phyloP scores from a whole-genome alignment of 192 early-diverging fungal genomes.

The Cladochytrium replicatum region DNA sequence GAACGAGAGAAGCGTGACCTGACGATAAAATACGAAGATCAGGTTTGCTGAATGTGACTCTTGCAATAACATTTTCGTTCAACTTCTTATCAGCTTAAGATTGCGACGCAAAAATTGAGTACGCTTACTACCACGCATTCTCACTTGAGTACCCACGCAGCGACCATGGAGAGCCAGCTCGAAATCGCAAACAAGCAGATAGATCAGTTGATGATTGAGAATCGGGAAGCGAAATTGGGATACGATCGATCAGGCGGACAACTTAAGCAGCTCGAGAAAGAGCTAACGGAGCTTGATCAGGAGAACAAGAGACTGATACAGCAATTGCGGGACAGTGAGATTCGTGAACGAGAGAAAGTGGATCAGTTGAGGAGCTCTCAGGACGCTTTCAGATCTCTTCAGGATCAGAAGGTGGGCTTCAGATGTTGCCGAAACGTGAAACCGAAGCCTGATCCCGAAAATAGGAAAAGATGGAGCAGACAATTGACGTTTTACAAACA shows the following conservation, averaged over 20 bases:
- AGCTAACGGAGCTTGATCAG: constrained; percentile 15
- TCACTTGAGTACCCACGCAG: constrained; percentile 16
- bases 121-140: constrained; percentile 21
- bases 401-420: constrained; percentile 17
- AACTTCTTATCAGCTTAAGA: constrained; percentile 1
- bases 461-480: constrained; percentile 21
- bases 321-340: constrained; percentile 6
- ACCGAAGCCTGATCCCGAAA: no score
- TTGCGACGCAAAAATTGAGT: constrained; percentile 16
- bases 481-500: constrained; percentile 15
- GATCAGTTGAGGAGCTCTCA: constrained; percentile 1
- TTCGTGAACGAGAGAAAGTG: neutral
- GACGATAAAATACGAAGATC: constrained; percentile 17
- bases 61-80: neutral
- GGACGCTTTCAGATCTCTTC: constrained; percentile 7
- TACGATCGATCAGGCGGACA: constrained; percentile 5
- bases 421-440: no score
- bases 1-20: constrained; percentile 18
- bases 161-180: constrained; percentile 16
- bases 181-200: constrained; percentile 6
- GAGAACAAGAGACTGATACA: constrained; percentile 1
- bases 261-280: constrained; percentile 6
- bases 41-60: constrained; percentile 8
- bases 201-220: constrained; percentile 4
- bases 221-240: constrained; percentile 10